phyloP scores from a whole-genome alignment of 2,329 filamentous ascomycete genomes.

The Colletotrichum sp. region DNA sequence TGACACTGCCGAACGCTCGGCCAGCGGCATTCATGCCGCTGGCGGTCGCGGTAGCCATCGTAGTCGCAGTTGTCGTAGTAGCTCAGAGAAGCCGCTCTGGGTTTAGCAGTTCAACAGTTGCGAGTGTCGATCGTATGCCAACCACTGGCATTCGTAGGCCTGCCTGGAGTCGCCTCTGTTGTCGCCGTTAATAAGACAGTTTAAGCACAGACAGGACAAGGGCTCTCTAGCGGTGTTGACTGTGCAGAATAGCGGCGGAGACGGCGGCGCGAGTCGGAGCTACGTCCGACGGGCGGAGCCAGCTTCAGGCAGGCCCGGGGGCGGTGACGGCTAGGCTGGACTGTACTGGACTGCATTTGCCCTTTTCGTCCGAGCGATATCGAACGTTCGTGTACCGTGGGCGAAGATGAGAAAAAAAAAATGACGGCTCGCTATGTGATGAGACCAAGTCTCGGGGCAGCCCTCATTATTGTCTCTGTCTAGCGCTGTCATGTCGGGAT shows the following conservation, averaged over 20 bases:
- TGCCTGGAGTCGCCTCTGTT: neutral
- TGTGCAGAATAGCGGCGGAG: neutral
- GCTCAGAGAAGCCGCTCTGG: neutral
- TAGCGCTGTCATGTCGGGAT: neutral
- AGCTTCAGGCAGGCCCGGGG: neutral
- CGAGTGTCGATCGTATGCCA: conserved; percentile 10
- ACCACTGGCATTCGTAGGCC: neutral
- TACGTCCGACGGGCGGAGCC: neutral
- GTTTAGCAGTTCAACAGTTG: neutral
- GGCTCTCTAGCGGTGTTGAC: neutral
- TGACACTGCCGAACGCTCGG: neutral
- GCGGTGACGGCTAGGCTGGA: neutral
- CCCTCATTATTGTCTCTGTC: conserved; percentile 5
- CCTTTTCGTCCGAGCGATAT: neutral
- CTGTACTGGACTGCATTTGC: neutral
- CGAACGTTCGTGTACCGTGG: neutral
- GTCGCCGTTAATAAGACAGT: neutral
- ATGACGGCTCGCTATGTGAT: neutral
- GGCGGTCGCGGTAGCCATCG: neutral
- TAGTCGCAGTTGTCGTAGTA: neutral
- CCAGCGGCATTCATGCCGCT: neutral
- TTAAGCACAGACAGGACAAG: conserved; percentile 5
- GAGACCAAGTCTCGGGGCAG: conserved; percentile 1
- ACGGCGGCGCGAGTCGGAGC: conserved; percentile 4
- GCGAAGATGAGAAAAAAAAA: neutral